phyloP scores from a whole-genome alignment of 2,329 filamentous ascomycete species.

The Colletotrichum phormii region DNA sequence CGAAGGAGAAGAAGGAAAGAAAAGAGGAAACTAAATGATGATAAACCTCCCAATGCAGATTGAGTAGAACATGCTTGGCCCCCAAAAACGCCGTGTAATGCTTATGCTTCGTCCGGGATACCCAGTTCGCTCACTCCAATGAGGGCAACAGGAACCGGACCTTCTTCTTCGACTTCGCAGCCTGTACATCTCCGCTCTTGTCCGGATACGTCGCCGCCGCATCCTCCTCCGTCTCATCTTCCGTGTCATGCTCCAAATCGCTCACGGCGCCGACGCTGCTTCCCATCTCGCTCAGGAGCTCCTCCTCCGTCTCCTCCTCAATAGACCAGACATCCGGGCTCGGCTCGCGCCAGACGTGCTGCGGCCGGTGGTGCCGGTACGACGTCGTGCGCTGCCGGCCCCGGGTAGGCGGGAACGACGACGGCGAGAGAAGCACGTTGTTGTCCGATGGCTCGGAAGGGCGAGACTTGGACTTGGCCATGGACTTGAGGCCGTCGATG shows the following conservation, averaged over 20 bases:
- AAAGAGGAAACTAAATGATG: too few relatives aligned
- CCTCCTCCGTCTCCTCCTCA: constrained; percentile 68
- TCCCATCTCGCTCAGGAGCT: constrained; percentile 58
- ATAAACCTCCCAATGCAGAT: constrained; percentile 43
- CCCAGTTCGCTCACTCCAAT: constrained; percentile 44
- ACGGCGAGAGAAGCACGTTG: constrained; percentile 45
- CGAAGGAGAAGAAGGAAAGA: constrained; percentile 5
- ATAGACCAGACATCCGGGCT: constrained; percentile 72
- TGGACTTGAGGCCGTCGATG: constrained; percentile 48
- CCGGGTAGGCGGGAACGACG: constrained; percentile 44
- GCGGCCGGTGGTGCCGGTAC: constrained; percentile 52
- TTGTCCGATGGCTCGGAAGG: constrained; percentile 43
- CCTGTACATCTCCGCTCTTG: constrained; percentile 48
- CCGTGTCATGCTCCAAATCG: constrained; percentile 39
- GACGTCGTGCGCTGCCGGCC: constrained; percentile 44
- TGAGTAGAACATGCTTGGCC: not conserved
- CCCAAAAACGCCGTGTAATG: constrained; percentile 27
- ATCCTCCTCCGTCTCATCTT: not conserved
- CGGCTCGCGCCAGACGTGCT: constrained; percentile 66
- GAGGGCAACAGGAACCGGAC: constrained; percentile 66
- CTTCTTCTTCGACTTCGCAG: constrained; percentile 65
- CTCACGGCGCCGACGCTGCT: constrained; percentile 45
- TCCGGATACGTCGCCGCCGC: constrained; percentile 40
- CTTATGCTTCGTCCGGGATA: not conserved
- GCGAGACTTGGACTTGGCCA: constrained; percentile 8